Evolutionary conservation across 2,329 filamentous ascomycete species (phyloP).

Genomic region (Pseudogymnoascus sp.): DNA sequence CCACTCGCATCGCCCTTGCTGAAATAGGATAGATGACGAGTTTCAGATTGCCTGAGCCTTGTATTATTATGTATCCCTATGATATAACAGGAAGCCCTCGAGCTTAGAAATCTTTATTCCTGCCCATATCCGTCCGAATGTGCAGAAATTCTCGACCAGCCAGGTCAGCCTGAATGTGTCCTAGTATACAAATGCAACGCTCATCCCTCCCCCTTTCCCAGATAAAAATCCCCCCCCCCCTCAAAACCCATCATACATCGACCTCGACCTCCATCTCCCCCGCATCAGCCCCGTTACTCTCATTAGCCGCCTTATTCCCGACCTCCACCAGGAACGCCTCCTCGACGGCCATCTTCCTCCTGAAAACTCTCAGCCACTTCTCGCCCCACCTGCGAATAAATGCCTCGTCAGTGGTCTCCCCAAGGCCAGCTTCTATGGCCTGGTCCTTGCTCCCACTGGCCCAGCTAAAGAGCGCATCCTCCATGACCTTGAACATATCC

Average conservation of each 20-base stretch:
- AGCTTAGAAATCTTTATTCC: slow-evolving; percentile 1
- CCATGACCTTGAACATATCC: slow-evolving; percentile 70
- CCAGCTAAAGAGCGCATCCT: slow-evolving; percentile 67
- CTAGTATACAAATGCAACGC: slow-evolving; percentile 8
- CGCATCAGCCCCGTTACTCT: slow-evolving; percentile 13
- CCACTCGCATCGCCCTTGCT: not conserved
- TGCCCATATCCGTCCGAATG: not conserved
- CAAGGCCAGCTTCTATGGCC: slow-evolving; percentile 57
- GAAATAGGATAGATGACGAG: not conserved
- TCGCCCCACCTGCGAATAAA: slow-evolving; percentile 72
- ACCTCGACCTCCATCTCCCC: slow-evolving; percentile 10
- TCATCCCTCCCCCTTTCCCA: not conserved
- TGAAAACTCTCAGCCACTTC: slow-evolving; percentile 79
- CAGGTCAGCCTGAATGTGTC: slow-evolving; percentile 5
- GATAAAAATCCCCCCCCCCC: slow-evolving; percentile 16
- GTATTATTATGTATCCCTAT: slow-evolving; percentile 2
- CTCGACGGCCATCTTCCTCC: slow-evolving; percentile 74
- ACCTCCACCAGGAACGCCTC: slow-evolving; percentile 52
- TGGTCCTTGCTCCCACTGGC: slow-evolving; percentile 65
- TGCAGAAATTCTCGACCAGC: slow-evolving; percentile 6
- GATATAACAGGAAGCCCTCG: slow-evolving; percentile 1
- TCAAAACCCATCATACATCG: slow-evolving; percentile 1
- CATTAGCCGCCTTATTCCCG: slow-evolving; percentile 19
- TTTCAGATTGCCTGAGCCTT: not conserved
- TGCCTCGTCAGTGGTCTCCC: slow-evolving; percentile 49